Conservation (phyloP, 495 filamentous ascomycete genomes). For the Evernia prunastri region DNA sequence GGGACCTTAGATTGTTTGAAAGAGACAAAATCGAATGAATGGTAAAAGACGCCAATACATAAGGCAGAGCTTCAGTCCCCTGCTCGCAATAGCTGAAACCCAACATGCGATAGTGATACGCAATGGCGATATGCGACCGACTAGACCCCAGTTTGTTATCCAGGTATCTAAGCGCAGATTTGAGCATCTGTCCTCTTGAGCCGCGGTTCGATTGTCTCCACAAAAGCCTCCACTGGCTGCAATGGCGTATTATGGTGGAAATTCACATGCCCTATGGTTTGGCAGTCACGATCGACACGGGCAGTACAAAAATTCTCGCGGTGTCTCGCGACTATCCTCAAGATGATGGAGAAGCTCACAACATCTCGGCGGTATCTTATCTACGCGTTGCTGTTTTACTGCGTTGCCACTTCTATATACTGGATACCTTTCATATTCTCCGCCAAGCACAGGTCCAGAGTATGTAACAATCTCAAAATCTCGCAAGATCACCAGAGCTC, state of each 20-base stretch:
- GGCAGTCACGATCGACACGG: background rate
- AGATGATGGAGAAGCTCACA: background rate
- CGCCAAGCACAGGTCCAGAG: background rate
- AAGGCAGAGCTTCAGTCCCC: too few species aligned
- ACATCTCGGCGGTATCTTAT: background rate
- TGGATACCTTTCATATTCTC: background rate
- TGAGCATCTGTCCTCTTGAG: too few species aligned
- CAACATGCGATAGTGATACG: too few species aligned
- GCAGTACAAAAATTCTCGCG: background rate
- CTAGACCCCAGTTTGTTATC: too few species aligned
- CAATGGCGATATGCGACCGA: too few species aligned
- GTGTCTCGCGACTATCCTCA: background rate
- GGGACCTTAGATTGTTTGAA: too few species aligned
- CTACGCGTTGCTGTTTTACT: background rate
- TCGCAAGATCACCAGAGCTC: background rate
- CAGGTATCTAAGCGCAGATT: too few species aligned
- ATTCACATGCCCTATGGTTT: background rate
- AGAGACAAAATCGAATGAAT: too few species aligned
- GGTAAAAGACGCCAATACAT: too few species aligned
- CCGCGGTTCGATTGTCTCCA: too few species aligned
- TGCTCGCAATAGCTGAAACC: too few species aligned
- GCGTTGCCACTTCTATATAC: background rate
- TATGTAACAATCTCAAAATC: background rate
- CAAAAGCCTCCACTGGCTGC: background rate
- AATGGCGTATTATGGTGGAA: background rate